Percentiles rank a stretch among this genome's conserved stretches.
These are phyloP conservation scores for Aquilaria yunnanensis DNA, from an alignment of 345 rosid species.

Conservation along the genomic window DNA sequence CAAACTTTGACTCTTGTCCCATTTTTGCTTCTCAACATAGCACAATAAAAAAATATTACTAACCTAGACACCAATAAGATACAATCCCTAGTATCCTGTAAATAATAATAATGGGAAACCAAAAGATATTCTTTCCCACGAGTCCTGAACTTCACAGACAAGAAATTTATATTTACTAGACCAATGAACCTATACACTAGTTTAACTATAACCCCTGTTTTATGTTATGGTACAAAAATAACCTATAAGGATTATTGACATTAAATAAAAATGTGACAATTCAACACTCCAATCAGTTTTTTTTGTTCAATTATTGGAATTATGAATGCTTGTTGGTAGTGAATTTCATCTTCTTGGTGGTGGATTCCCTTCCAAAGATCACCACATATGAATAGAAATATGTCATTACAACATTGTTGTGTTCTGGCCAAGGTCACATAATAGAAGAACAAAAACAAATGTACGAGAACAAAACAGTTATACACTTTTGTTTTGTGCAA, in stretches of 20 bases:
- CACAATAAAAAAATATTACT: too few relatives aligned
- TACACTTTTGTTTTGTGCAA: not conserved
- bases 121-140: too few relatives aligned
- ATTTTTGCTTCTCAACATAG: too few relatives aligned
- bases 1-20: too few relatives aligned
- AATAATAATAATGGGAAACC: too few relatives aligned
- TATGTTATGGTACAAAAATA: not conserved
- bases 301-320: not conserved
- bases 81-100: too few relatives aligned
- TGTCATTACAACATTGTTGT: slow-evolving; percentile 71
- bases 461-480: not conserved
- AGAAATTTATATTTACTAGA: slow-evolving; percentile 1
- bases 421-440: not conserved
- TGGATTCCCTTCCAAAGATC: slow-evolving; percentile 89
- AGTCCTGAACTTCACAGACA: not conserved
- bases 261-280: slow-evolving; percentile 1
- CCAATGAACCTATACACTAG: not conserved
- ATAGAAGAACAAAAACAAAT: not conserved
- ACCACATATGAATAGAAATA: slow-evolving; percentile 71
- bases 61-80: too few relatives aligned
- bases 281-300: slow-evolving; percentile 5
- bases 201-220: not conserved
- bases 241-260: not conserved
- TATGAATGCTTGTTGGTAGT: slow-evolving; percentile 30
- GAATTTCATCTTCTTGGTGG: slow-evolving; percentile 74